These are phyloP conservation scores for Areca catechu DNA, from an alignment of 176 grass and related monocot genomes.

Conservation along the genomic window DNA sequence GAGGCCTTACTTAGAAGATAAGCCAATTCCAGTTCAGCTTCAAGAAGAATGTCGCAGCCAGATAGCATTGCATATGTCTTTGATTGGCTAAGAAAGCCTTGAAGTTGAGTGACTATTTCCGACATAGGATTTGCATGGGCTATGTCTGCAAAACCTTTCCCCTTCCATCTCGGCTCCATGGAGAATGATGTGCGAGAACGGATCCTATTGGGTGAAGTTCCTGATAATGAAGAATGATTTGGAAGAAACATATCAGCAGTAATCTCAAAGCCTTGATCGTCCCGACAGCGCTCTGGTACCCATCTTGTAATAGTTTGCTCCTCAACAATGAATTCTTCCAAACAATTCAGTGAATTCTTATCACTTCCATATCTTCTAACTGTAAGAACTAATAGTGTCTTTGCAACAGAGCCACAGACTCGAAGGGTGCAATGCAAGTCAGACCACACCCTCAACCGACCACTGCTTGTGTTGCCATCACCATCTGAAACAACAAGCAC, in stretches of 20 bases:
- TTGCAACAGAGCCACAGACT: conserved; percentile 53
- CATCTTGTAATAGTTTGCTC: conserved; percentile 47
- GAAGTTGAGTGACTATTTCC: conserved; percentile 28
- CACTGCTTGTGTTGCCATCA: not conserved
- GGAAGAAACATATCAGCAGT: too few species aligned
- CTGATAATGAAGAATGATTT: too few species aligned
- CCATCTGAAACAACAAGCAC: conserved; percentile 40
- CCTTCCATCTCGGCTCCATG: conserved; percentile 49
- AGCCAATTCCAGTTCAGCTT: not conserved
- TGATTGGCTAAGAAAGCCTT: conserved; percentile 10
- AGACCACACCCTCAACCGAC: conserved; percentile 38
- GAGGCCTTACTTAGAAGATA: conserved; percentile 18
- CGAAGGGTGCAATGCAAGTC: conserved; percentile 41
- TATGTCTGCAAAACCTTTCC: conserved; percentile 32
- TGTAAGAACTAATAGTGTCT: conserved; percentile 50
- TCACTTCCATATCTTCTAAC: conserved; percentile 9
- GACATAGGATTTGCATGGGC: conserved; percentile 44
- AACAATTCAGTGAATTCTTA: conserved; percentile 26
- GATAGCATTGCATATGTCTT: conserved; percentile 8
- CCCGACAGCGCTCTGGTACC: conserved; percentile 42
- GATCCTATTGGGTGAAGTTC: too few species aligned
- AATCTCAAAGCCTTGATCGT: conserved; percentile 11
- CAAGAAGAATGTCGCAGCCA: conserved; percentile 3
- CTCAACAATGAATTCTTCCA: conserved; percentile 35
- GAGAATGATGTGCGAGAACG: too few species aligned